phyloP scores from a whole-genome alignment of 176 grass and related monocot genomes.

The Tillandsia leiboldiana region DNA sequence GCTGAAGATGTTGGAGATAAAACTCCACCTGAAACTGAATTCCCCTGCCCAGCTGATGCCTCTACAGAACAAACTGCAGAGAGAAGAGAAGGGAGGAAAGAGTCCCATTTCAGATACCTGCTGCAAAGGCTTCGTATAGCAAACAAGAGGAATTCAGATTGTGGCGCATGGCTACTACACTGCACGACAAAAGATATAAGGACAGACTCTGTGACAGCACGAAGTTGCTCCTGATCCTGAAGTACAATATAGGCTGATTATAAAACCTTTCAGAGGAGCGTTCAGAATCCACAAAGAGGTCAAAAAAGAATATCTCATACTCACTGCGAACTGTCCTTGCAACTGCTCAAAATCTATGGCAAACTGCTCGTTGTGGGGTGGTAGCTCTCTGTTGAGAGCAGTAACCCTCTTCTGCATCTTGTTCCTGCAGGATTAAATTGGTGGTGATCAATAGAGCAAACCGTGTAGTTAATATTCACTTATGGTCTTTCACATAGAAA shows the following conservation, averaged over 20 bases:
- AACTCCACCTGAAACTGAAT: slow-evolving; percentile 5
- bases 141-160: slow-evolving; percentile 94
- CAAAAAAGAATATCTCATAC: slow-evolving; percentile 13
- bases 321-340: slow-evolving; percentile 48
- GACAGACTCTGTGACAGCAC: slow-evolving; percentile 71
- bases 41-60: slow-evolving; percentile 33
- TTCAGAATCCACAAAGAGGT: neutral
- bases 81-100: slow-evolving; percentile 75
- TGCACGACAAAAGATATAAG: slow-evolving; percentile 76
- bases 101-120: slow-evolving; percentile 80
- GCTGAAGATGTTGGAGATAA: slow-evolving; percentile 33
- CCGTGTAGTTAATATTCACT: slow-evolving; percentile 1
- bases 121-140: slow-evolving; percentile 66
- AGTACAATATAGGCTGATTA: slow-evolving; percentile 14
- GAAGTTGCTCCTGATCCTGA: slow-evolving; percentile 87
- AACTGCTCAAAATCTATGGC: slow-evolving; percentile 81
- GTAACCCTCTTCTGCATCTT: slow-evolving; percentile 88
- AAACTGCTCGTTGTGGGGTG: slow-evolving; percentile 81
- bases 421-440: slow-evolving; percentile 51
- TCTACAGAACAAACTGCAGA: slow-evolving; percentile 54
- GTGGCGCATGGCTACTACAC: slow-evolving; percentile 68
- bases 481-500: too few relatives aligned
- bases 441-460: slow-evolving; percentile 5
- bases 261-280: neutral
- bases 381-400: slow-evolving; percentile 57